Percentiles rank a stretch among this genome's conserved stretches.
Conservation (phyloP, 176 grass and related monocot species). For the Cenchrus fungigraminus region DNA sequence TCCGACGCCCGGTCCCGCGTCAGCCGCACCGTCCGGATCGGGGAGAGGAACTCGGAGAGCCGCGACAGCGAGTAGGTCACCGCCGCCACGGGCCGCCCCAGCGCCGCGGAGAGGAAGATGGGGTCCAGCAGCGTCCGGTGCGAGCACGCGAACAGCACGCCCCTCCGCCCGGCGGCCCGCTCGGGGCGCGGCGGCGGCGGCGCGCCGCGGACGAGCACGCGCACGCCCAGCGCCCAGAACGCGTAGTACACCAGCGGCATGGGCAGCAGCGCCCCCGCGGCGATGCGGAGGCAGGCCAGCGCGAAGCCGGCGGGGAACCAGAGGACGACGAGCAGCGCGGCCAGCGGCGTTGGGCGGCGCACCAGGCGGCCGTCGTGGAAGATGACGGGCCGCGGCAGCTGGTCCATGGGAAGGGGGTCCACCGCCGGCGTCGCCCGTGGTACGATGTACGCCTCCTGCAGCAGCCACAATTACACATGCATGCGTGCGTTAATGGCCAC, state of each 20-base stretch:
- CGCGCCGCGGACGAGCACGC: constrained; percentile 51
- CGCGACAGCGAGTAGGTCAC: constrained; percentile 78
- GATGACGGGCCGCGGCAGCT: constrained; percentile 59
- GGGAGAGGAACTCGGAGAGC: constrained; percentile 73
- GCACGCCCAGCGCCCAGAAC: constrained; percentile 64
- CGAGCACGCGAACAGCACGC: constrained; percentile 74
- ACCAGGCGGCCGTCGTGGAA: constrained; percentile 81
- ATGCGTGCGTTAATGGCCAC: not conserved
- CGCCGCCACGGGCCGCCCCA: constrained; percentile 56
- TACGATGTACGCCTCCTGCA: constrained; percentile 75
- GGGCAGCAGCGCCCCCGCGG: constrained; percentile 62
- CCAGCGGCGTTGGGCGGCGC: constrained; percentile 56
- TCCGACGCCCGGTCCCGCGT: constrained; percentile 56
- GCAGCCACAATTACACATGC: not conserved
- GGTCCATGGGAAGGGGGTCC: constrained; percentile 44
- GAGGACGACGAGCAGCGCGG: constrained; percentile 43
- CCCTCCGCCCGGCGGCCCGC: not conserved
- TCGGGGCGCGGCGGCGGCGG: constrained; percentile 50
- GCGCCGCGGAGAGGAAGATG: constrained; percentile 53
- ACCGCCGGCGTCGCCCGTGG: constrained; percentile 26
- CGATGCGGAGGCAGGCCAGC: constrained; percentile 71
- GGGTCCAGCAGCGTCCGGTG: constrained; percentile 87
- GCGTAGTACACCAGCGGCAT: constrained; percentile 70
- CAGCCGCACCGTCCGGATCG: constrained; percentile 69
- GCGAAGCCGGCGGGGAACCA: constrained; percentile 68